A percentile compares a stretch with the other conserved stretches of the same genome.
Evolutionary conservation across 148 eudicot species (phyloP).

Genomic region (Dianthus caryophyllus): DNA sequence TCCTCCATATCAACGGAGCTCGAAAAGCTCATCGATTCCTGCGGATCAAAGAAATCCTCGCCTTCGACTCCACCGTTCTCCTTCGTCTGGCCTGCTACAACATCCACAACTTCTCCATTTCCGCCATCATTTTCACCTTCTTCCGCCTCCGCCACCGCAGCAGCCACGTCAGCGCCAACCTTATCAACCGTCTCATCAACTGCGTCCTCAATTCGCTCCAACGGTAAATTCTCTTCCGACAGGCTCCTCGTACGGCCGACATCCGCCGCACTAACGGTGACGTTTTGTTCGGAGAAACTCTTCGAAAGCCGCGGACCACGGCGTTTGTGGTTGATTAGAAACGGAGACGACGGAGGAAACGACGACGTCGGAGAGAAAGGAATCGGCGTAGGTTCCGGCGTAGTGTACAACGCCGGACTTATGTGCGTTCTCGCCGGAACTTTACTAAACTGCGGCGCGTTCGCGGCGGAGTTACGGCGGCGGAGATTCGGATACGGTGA

Average conservation of each 20-base stretch:
- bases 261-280: constrained; percentile 29
- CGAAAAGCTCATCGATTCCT: constrained; percentile 54
- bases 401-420: constrained; percentile 71
- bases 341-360: constrained; percentile 78
- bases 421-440: constrained; percentile 37
- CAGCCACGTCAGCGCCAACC: constrained; percentile 11
- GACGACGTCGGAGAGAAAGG: constrained; percentile 77
- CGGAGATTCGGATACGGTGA: constrained; percentile 36
- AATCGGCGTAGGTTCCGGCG: constrained; percentile 76
- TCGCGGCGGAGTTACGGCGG: constrained; percentile 35
- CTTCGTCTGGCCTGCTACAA: constrained; percentile 1
- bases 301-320: constrained; percentile 82
- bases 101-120: constrained; percentile 7
- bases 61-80: constrained; percentile 30
- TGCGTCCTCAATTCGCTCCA: constrained; percentile 20
- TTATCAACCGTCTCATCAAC: constrained; percentile 15
- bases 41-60: constrained; percentile 68
- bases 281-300: constrained; percentile 35
- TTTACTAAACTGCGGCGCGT: constrained; percentile 9
- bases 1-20: constrained; percentile 42
- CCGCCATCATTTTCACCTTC: constrained; percentile 23
- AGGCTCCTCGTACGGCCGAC: constrained; percentile 29
- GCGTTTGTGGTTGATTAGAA: constrained; percentile 75
- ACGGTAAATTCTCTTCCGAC: constrained; percentile 44
- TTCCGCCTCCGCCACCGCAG: constrained; percentile 17